A percentile compares a stretch with the other conserved stretches of the same genome.
Evolutionary conservation across 2,329 filamentous ascomycete species (phyloP).

Genomic region (Fusarium chaquense): DNA sequence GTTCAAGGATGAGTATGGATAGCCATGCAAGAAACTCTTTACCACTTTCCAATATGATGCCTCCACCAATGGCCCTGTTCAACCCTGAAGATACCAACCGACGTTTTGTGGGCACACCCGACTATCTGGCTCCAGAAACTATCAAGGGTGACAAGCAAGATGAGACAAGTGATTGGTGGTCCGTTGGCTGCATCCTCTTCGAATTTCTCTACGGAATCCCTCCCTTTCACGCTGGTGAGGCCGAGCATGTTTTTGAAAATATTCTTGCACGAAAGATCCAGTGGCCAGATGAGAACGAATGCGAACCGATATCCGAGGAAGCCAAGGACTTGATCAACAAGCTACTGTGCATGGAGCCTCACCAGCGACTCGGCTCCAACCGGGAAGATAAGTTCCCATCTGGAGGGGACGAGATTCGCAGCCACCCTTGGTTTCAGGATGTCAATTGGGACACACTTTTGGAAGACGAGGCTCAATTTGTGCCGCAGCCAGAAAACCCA

Average conservation of each 20-base stretch:
- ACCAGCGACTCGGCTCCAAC: constrained; percentile 86
- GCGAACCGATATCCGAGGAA: constrained; percentile 80
- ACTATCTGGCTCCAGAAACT: constrained; percentile 96
- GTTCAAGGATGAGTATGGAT: constrained; percentile 51
- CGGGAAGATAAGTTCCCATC: constrained; percentile 82
- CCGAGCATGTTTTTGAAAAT: constrained; percentile 96
- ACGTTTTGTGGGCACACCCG: constrained; percentile 94
- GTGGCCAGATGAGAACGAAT: constrained; percentile 88
- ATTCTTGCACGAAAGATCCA: constrained; percentile 90
- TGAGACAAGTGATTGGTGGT: constrained; percentile 99
- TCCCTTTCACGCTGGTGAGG: constrained; percentile 90
- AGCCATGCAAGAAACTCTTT: constrained; percentile 51
- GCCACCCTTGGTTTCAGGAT: constrained; percentile 87
- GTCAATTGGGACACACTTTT: constrained; percentile 90
- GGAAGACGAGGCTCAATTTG: constrained; percentile 96
- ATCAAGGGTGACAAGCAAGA: constrained; percentile 96
- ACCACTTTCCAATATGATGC: constrained; percentile 76
- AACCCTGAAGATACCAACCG: constrained; percentile 94
- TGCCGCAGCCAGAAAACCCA: constrained; percentile 90
- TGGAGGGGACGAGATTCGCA: constrained; percentile 91
- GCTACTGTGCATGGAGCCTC: constrained; percentile 86
- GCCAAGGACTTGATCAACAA: constrained; percentile 96
- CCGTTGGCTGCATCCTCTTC: constrained; percentile 97
- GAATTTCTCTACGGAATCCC: constrained; percentile 95
- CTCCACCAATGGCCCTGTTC: constrained; percentile 93